These are phyloP conservation scores for Cladosporium sp. DNA, from an alignment of 2,329 filamentous ascomycete species.

Conservation along the genomic window DNA sequence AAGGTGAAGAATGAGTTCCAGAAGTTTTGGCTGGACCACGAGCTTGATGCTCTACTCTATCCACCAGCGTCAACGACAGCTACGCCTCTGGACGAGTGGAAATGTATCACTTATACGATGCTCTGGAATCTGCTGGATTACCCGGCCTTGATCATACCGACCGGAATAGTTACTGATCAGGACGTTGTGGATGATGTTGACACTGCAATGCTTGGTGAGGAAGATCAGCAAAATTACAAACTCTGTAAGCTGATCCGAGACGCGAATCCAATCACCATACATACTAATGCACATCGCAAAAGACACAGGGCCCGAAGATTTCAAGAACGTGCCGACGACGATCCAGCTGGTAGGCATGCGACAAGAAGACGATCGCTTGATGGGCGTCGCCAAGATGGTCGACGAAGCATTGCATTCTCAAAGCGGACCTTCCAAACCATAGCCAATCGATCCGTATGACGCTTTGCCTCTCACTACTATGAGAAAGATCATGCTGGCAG, in stretches of 20 bases:
- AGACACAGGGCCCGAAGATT: conserved; percentile 29
- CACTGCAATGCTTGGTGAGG: conserved; percentile 14
- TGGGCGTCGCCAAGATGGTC: conserved; percentile 21
- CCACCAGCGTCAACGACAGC: conserved; percentile 50
- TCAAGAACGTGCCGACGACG: conserved; percentile 23
- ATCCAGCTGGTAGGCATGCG: conserved; percentile 30
- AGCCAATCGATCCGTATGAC: background rate
- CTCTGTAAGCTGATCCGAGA: conserved; percentile 16
- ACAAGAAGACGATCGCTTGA: conserved; percentile 26
- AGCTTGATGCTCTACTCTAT: conserved; percentile 54
- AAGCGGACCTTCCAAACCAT: background rate
- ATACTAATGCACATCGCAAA: background rate
- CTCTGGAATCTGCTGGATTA: conserved; percentile 65
- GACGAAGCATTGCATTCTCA: conserved; percentile 24
- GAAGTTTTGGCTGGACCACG: conserved; percentile 12
- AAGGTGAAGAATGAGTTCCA: conserved; percentile 14
- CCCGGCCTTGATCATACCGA: conserved; percentile 55
- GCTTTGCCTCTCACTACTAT: background rate
- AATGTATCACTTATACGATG: conserved; percentile 46
- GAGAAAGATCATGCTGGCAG: background rate
- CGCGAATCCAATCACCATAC: no score
- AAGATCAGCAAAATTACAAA: conserved; percentile 18
- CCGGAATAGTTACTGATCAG: conserved; percentile 35
- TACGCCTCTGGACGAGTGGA: conserved; percentile 43
- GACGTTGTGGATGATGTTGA: conserved; percentile 35